Conservation (phyloP, 2,329 filamentous ascomycete genomes). For the Verticillium nonalfalfae region DNA sequence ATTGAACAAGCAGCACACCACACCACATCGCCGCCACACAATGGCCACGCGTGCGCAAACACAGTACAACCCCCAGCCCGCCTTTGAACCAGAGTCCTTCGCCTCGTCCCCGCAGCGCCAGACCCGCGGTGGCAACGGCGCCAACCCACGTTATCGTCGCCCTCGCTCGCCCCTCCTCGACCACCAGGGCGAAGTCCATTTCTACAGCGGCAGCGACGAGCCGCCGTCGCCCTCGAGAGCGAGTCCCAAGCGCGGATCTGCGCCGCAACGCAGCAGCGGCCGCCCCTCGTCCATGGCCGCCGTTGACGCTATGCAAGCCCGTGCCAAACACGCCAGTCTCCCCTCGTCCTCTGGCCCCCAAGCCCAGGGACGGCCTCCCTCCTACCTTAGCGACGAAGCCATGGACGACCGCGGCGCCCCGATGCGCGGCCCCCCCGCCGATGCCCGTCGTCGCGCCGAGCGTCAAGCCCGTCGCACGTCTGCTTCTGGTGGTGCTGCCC, state of each 20-base stretch:
- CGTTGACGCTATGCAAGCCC: background rate
- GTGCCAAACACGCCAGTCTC: background rate
- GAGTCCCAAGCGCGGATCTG: background rate
- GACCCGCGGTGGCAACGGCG: background rate
- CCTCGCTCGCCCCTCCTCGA: constrained; percentile 8
- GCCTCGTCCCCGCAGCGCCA: background rate
- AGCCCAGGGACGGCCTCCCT: background rate
- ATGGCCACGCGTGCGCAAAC: background rate
- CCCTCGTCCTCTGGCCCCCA: background rate
- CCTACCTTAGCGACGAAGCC: background rate
- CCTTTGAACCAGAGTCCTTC: background rate
- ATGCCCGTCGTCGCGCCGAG: background rate
- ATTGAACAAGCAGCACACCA: no score
- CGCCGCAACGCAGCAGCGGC: background rate
- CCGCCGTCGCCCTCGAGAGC: background rate
- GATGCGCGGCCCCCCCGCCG: background rate
- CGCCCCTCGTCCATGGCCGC: background rate
- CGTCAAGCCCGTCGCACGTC: background rate
- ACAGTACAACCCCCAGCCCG: background rate
- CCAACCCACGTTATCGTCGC: constrained; percentile 8
- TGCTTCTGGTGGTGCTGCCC: background rate
- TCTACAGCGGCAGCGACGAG: constrained; percentile 7
- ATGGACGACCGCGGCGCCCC: background rate
- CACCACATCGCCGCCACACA: no score
- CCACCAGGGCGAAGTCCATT: constrained; percentile 6